Percentiles rank a stretch among this genome's conserved stretches.
Conservation (phyloP, 441 rosid species). For the Pelargonium myrrhifolium region DNA sequence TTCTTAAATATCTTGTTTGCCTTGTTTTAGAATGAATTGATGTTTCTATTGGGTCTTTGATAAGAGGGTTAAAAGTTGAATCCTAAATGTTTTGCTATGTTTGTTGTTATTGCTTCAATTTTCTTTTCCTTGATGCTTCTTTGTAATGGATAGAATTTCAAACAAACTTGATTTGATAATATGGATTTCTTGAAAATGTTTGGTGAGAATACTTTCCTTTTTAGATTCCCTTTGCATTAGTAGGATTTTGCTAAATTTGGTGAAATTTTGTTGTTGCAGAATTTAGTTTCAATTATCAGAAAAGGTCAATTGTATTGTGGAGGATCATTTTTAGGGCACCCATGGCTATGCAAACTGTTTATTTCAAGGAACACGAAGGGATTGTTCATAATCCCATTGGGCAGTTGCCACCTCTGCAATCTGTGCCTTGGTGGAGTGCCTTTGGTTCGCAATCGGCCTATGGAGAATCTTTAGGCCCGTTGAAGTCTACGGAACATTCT, state of each 20-base stretch:
- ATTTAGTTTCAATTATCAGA: slow-evolving; percentile 20
- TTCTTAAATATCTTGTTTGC: background rate
- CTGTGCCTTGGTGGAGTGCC: slow-evolving; percentile 58
- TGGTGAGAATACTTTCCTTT: background rate
- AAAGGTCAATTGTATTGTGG: slow-evolving; percentile 4
- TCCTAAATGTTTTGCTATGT: background rate
- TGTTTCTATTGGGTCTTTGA: background rate
- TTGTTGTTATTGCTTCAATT: background rate
- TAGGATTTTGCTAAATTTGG: slow-evolving; percentile 1
- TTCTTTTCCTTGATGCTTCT: background rate
- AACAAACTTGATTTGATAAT: background rate
- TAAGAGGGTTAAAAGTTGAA: too few relatives aligned
- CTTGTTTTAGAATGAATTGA: background rate
- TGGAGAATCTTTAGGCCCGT: slow-evolving; percentile 39
- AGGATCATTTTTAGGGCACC: slow-evolving; percentile 18
- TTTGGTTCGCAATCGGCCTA: slow-evolving; percentile 44
- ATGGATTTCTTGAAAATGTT: background rate
- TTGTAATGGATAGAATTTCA: background rate
- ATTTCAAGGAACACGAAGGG: slow-evolving; percentile 59
- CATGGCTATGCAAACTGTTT: slow-evolving; percentile 75
- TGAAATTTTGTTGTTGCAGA: slow-evolving; percentile 22
- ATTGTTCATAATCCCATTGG: slow-evolving; percentile 33
- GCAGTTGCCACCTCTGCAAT: slow-evolving; percentile 39
- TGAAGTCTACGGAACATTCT: slow-evolving; percentile 21
- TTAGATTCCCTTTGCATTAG: background rate